Conservation (phyloP, 371 early-diverging fungal genomes). For the Globomyces sp. region DNA sequence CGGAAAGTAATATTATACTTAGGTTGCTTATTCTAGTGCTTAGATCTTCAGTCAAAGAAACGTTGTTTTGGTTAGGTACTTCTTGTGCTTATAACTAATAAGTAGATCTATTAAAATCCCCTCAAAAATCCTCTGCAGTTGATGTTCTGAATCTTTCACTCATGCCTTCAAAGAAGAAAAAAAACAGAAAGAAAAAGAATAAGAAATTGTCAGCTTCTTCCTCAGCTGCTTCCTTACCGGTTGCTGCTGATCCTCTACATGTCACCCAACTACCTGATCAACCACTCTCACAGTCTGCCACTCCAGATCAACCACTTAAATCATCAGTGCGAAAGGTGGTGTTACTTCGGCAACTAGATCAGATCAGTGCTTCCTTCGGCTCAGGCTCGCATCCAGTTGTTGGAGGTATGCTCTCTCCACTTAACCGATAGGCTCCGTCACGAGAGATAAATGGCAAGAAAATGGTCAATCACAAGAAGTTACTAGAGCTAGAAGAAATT, state of each 20-base stretch:
- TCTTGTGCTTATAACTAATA: too few species aligned
- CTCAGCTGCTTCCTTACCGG: conserved; percentile 1
- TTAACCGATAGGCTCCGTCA: conserved; percentile 74
- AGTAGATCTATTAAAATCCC: too few species aligned
- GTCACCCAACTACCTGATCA: too few species aligned
- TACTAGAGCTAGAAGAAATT: conserved; percentile 33
- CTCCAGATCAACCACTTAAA: too few species aligned
- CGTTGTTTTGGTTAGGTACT: too few species aligned
- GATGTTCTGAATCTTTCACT: too few species aligned
- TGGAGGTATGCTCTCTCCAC: conserved; percentile 25
- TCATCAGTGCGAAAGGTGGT: background rate
- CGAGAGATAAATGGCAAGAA: conserved; percentile 88
- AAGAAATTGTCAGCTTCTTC: conserved; percentile 2
- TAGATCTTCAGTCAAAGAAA: too few species aligned
- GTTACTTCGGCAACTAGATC: background rate
- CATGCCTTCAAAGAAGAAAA: conserved; percentile 11
- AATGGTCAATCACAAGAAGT: conserved; percentile 36
- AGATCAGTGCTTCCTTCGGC: conserved; percentile 26
- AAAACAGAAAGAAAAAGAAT: background rate
- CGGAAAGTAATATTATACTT: too few species aligned
- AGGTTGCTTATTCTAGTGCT: too few species aligned
- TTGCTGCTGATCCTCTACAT: too few species aligned
- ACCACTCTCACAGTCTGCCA: too few species aligned
- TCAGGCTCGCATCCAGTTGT: conserved; percentile 35
- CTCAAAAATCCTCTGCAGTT: too few species aligned